Conservation (phyloP, 139 green algal species). For the Chlamydomonas sphaeroides region DNA sequence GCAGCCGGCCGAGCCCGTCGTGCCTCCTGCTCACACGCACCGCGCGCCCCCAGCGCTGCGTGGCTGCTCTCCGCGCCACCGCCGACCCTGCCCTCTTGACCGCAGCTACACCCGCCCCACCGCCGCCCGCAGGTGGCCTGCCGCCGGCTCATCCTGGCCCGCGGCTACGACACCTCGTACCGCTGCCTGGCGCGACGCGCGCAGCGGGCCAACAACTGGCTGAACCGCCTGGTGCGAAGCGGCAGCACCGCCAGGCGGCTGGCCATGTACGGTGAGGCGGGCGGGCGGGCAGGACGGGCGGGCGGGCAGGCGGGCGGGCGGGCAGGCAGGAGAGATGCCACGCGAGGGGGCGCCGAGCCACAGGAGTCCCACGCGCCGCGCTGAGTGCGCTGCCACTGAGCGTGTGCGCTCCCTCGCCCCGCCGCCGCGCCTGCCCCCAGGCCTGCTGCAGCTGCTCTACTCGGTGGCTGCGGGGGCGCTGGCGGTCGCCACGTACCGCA, state of each 20-base stretch:
- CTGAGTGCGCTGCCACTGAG: background rate
- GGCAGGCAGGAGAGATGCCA: no score
- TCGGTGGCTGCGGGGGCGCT: background rate
- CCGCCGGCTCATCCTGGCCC: constrained; percentile 49
- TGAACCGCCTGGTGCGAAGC: constrained; percentile 11
- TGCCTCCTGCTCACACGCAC: no score
- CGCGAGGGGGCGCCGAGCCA: no score
- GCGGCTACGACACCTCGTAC: constrained; percentile 71
- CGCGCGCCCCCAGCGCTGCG: no score
- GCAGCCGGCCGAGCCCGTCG: no score
- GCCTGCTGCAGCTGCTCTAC: constrained; percentile 43
- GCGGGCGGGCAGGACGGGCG: no score
- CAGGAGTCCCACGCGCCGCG: no score
- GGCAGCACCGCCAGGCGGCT: constrained; percentile 9
- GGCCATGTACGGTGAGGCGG: constrained; percentile 17
- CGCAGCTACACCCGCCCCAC: no score
- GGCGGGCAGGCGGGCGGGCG: background rate
- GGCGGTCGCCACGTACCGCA: constrained; percentile 19
- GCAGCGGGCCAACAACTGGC: background rate
- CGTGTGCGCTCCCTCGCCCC: no score
- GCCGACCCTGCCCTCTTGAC: no score
- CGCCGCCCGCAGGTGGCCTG: constrained; percentile 54
- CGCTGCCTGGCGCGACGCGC: constrained; percentile 24
- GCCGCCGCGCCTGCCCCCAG: background rate
- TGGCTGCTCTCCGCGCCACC: no score